Base-by-base conservation (phyloP, 441 rosid genomes). In the Metrosideros polymorpha region DNA sequence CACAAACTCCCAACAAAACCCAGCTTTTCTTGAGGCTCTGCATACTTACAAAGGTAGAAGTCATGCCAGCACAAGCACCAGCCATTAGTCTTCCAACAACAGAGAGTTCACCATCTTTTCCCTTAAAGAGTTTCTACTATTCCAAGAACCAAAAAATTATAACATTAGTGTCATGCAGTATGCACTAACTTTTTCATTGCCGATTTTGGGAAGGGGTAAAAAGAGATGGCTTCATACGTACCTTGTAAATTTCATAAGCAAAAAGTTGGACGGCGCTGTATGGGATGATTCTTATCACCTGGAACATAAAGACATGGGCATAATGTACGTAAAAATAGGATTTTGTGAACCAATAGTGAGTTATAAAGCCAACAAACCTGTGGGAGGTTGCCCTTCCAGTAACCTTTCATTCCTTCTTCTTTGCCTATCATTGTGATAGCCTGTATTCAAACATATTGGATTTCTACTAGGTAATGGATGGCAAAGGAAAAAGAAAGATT, bases 11-110 rank as follows among this genome's bases (percentile, higher is more conserved):
- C 47, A 71, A 84, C 87, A 39, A 27, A 85, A 75, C 53, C 45
- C 55, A 83, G 27, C 43, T 39, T 71, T 71, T 49, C n/a, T 49
- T 50, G 43, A 83, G 57, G 57, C 84, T 50, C 42, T 19, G 84
- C 45, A 83, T 52, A 91, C 95, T 93, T 92, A 98, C 99, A 91
- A 95, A 92, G 90, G 99, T 96, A 85, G 99, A 97, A 29, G 99
- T 95, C 98, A 97, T 97, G 93, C 99, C 99, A 90, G 99, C 99
- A 92, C 99, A 96, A 92, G 99, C 99, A 88, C 99, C 99, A 0
- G 99, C 99, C 2, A 96, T 94, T 75, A 98, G 96, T 91, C 99
- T 96, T 87, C 99, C 98, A 39, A 96, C 88, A 88, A 98, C 96
- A 84, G 99, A 92, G 88, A 96, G 95, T 84, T 96, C 91, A 17